Evolutionary conservation across 345 rosid species (phyloP), one percentile per base, ranked within the genome.

Genomic region (Citrus sp.): DNA sequence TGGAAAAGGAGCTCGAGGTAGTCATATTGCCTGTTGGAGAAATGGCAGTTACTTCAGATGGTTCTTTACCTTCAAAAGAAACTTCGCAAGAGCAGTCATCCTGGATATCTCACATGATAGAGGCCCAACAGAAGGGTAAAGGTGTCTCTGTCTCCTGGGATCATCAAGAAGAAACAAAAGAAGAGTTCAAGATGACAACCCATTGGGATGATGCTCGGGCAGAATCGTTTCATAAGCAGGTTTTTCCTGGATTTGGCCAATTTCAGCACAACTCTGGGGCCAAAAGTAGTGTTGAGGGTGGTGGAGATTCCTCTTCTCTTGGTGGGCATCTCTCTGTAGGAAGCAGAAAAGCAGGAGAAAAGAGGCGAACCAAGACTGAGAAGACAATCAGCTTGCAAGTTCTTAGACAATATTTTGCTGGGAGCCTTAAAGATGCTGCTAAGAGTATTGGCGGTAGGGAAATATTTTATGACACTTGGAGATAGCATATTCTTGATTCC

Each of bases 361-460:
- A 85, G 87, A 89, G 89, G 83, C 87, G 91, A 73, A 77, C 92
- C 67, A 95, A 90, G 89, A 75, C 88, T 35, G 99, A 93, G 89
- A 95, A 92, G 89, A 88, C 89, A 34, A 92, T 95, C 84, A 91
- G 95, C 85, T 88, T 95, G 85, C 84, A 93, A 27, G 93, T 89
- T 78, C 99, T 95, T 68, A 90, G 87, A 72, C 98, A 93, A 42
- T 83, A 95, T 84, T 95, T 93, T 68, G 92, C 98, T 0, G 99
- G 99, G 80, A 95, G 98, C 87, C 99, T 95, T 70, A 92, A 93
- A 80, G 98, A 95, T 87, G 99, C 98, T 73, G 99, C 98, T 64
- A 93, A 92, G 84, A 92, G 91, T 78, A 88, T 95, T 81, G 98
- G 98, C 4, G 98, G 98, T 95, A 91, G 78, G 93, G 76, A 76